Evolutionary conservation across 768 basidiomycete genomes (phyloP).

Genomic region (Lactarius indigo): DNA sequence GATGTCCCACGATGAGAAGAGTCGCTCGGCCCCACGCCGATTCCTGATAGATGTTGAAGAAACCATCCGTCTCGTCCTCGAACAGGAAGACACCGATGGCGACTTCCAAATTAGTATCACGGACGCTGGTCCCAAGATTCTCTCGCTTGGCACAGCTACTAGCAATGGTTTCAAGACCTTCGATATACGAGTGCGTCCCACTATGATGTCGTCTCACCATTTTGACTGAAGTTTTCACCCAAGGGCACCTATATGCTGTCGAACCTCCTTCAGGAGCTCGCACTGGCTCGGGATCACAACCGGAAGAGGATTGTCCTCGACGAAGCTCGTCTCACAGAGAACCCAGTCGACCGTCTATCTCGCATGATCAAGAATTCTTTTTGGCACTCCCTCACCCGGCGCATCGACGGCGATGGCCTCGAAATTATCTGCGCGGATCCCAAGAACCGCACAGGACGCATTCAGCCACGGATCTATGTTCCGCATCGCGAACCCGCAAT

Average conservation of each 20-base stretch:
- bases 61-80: constrained; percentile 92
- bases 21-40: constrained; percentile 66
- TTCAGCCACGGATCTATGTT: constrained; percentile 92
- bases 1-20: constrained; percentile 92
- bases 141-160: constrained; percentile 93
- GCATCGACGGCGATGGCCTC: constrained; percentile 95
- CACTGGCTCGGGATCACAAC: constrained; percentile 91
- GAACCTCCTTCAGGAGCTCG: constrained; percentile 97
- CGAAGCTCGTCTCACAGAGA: constrained; percentile 95
- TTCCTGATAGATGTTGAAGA: constrained; percentile 98
- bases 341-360: constrained; percentile 93
- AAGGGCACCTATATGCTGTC: constrained; percentile 99
- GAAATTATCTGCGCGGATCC: constrained; percentile 98
- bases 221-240: constrained; percentile 20
- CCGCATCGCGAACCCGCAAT: constrained; percentile 91
- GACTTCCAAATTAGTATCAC: constrained; percentile 96
- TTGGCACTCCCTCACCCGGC: constrained; percentile 95
- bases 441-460: constrained; percentile 89
- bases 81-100: constrained; percentile 97
- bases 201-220: neutral
- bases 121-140: constrained; percentile 94
- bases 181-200: constrained; percentile 74
- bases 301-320: constrained; percentile 98
- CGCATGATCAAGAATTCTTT: constrained; percentile 98
- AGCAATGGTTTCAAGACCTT: constrained; percentile 98